Evolutionary conservation across 164 flowering plant species (phyloP).

Genomic region (Annona squamosa): DNA sequence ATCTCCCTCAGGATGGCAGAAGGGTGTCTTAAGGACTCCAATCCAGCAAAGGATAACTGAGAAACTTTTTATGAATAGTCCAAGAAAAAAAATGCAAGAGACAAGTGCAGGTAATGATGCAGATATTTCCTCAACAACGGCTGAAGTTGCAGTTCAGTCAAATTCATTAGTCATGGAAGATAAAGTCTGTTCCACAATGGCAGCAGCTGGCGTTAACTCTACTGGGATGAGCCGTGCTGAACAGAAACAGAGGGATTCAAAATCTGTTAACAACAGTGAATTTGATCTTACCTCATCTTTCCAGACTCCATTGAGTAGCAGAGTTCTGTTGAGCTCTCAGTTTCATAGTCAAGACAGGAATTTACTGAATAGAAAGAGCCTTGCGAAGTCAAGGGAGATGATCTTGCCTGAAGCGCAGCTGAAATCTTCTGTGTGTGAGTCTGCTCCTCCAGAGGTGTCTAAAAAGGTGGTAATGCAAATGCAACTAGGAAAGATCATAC

Average conservation of each 20-base stretch:
- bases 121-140: constrained; percentile 11
- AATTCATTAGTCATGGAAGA: constrained; percentile 10
- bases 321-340: constrained; percentile 8
- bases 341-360: constrained; percentile 17
- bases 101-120: constrained; percentile 10
- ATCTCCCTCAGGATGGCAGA: constrained; percentile 15
- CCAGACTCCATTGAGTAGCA: constrained; percentile 17
- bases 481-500: constrained; percentile 27
- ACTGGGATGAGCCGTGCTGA: constrained; percentile 2
- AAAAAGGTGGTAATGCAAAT: constrained; percentile 13
- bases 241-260: constrained; percentile 7
- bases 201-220: constrained; percentile 4
- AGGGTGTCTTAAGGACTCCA: constrained; percentile 12
- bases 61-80: constrained; percentile 6
- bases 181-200: constrained; percentile 2
- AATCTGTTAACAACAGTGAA: constrained; percentile 18
- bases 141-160: constrained; percentile 12
- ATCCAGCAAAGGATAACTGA: constrained; percentile 12
- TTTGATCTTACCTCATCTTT: constrained; percentile 10
- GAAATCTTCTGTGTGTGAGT: constrained; percentile 13
- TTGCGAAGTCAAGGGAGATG: constrained; percentile 13
- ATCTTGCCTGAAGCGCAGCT: constrained; percentile 7
- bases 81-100: constrained; percentile 12
- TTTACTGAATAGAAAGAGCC: constrained; percentile 14
- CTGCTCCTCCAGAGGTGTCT: constrained; percentile 20